Conservation (phyloP, 805 yeast species). For the Naumovozyma baii region DNA sequence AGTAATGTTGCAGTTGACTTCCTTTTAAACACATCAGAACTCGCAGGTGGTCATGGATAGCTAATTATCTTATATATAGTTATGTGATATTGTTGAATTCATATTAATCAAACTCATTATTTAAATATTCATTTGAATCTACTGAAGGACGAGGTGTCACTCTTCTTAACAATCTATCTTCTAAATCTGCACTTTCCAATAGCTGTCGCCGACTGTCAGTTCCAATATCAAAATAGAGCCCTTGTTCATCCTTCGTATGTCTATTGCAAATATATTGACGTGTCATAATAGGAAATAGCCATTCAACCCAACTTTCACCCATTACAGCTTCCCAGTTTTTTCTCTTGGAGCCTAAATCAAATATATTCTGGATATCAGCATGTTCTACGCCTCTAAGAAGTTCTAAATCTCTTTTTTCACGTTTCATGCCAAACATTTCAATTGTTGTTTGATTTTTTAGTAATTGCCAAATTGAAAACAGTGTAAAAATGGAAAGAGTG, state of each 20-base stretch:
- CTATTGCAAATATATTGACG: slow-evolving; percentile 18
- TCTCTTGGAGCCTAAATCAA: slow-evolving; percentile 52
- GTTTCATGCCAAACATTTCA: slow-evolving; percentile 53
- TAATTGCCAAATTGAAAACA: slow-evolving; percentile 50
- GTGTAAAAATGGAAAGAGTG: slow-evolving; percentile 48
- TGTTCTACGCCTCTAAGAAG: slow-evolving; percentile 28
- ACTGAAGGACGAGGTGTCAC: slow-evolving; percentile 26
- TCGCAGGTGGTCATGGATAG: too few species aligned
- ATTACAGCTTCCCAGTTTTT: slow-evolving; percentile 61
- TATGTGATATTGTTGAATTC: too few species aligned
- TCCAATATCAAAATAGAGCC: slow-evolving; percentile 38
- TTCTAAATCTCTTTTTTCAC: slow-evolving; percentile 36
- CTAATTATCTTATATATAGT: too few species aligned
- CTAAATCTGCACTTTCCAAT: slow-evolving; percentile 28
- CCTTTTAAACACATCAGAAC: too few species aligned
- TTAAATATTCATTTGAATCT: slow-evolving; percentile 7
- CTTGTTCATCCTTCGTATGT: slow-evolving; percentile 32
- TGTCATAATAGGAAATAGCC: slow-evolving; percentile 57
- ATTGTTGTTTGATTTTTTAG: slow-evolving; percentile 67
- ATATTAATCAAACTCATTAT: neutral
- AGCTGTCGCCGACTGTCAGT: slow-evolving; percentile 34
- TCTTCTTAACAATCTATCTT: slow-evolving; percentile 24
- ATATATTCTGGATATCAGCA: slow-evolving; percentile 49
- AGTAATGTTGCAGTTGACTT: too few species aligned
- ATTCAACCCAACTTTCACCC: slow-evolving; percentile 58